Percentiles rank a stretch among this genome's conserved stretches.
These are phyloP conservation scores for Xanthoconium stramineum DNA, from an alignment of 768 basidiomycete genomes.

Conservation along the genomic window DNA sequence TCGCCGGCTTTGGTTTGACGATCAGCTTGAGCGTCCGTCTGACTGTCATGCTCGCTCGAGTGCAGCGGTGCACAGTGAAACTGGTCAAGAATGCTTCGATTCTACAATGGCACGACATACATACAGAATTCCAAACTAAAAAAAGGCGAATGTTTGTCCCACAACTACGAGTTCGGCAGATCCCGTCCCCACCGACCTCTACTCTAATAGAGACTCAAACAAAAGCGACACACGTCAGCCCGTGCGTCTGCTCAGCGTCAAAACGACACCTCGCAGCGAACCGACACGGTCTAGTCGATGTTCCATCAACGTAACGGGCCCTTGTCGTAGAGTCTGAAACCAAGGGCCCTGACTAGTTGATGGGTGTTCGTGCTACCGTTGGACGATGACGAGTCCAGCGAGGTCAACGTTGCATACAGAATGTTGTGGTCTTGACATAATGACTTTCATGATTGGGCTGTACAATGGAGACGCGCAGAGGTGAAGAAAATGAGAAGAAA, in stretches of 20 bases:
- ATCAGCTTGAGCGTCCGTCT: conserved; percentile 21
- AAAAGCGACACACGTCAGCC: conserved; percentile 36
- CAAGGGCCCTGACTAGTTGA: conserved; percentile 64
- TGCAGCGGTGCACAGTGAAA: too few species aligned
- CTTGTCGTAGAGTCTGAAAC: conserved; percentile 40
- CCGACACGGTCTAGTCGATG: conserved; percentile 39
- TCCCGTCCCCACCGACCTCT: conserved; percentile 40
- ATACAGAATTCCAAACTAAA: conserved; percentile 12
- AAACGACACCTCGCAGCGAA: conserved; percentile 54
- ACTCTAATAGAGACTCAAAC: conserved; percentile 55
- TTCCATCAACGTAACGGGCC: conserved; percentile 78
- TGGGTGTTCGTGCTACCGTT: conserved; percentile 17
- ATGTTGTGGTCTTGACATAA: too few species aligned
- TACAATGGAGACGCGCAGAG: not conserved
- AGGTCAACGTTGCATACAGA: too few species aligned
- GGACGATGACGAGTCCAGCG: not conserved
- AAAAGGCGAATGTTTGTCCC: conserved; percentile 47
- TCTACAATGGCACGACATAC: not conserved
- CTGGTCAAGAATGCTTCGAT: too few species aligned
- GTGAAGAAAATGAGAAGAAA: not conserved
- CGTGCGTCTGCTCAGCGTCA: conserved; percentile 48
- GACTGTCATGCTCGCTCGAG: conserved; percentile 6
- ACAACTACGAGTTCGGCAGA: conserved; percentile 60
- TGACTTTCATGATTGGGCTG: not conserved
- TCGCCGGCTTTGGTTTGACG: conserved; percentile 29